Evolutionary conservation across 2,329 filamentous ascomycete genomes (phyloP).

Genomic region (Fusarium succisae): DNA sequence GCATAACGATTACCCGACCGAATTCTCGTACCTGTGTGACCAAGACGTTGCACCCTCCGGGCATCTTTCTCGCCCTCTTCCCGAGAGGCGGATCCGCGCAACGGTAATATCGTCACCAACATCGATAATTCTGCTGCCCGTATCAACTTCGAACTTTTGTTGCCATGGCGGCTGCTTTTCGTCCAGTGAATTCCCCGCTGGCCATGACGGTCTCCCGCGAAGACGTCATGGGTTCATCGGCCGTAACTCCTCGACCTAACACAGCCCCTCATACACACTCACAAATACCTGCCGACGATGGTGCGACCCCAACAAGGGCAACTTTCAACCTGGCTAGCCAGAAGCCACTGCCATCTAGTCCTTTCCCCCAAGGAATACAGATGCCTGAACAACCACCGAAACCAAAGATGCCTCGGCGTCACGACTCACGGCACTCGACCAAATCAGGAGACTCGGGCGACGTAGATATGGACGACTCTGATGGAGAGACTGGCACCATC

Average conservation of each 20-base stretch:
- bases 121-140: constrained; percentile 14
- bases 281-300: constrained; percentile 53
- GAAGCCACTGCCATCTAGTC: constrained; percentile 62
- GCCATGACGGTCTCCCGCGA: constrained; percentile 46
- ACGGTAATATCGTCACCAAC: constrained; percentile 8
- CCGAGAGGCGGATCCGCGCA: constrained; percentile 19
- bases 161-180: constrained; percentile 59
- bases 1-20: constrained; percentile 29
- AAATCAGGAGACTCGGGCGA: constrained; percentile 73
- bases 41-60: constrained; percentile 13
- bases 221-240: constrained; percentile 51
- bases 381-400: constrained; percentile 55
- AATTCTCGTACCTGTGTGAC: constrained; percentile 37
- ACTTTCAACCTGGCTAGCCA: constrained; percentile 61
- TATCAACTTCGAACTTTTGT: constrained; percentile 30
- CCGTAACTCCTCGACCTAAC: constrained; percentile 48
- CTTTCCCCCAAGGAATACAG: constrained; percentile 61
- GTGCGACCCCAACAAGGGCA: constrained; percentile 70
- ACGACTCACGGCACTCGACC: constrained; percentile 68
- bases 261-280: constrained; percentile 47
- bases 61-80: constrained; percentile 16
- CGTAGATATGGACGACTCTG: constrained; percentile 80
- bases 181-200: constrained; percentile 58
- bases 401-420: constrained; percentile 51
- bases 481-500: constrained; percentile 64